Evolutionary conservation across 345 rosid species (phyloP).

Genomic region (Salix udensis): DNA sequence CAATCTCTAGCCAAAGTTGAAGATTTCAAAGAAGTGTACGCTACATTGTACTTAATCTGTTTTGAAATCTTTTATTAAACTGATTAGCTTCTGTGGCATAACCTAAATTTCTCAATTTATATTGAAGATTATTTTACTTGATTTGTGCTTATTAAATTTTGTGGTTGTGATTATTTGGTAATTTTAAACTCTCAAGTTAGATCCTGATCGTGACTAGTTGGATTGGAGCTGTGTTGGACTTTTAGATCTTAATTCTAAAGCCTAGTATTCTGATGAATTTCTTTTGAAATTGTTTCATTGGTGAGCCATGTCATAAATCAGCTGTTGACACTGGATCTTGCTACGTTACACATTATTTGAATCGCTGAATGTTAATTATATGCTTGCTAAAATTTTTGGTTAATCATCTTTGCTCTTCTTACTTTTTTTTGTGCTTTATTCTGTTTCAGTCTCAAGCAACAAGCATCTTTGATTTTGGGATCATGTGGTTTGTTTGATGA

Average conservation of each 20-base stretch:
- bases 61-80: neutral
- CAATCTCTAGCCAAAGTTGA: constrained; percentile 53
- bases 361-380: neutral
- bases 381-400: neutral
- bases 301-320: neutral
- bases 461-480: constrained; percentile 54
- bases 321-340: neutral
- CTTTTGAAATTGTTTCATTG: neutral
- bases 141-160: neutral
- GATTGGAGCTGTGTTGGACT: neutral
- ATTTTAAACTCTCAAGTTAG: neutral
- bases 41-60: constrained; percentile 1
- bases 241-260: neutral
- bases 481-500: constrained; percentile 70
- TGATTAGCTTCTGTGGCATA: neutral
- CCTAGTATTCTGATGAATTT: neutral
- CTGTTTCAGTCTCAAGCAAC: constrained; percentile 53
- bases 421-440: neutral
- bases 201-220: neutral
- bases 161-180: neutral
- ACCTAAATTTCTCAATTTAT: neutral
- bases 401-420: neutral
- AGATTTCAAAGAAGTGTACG: constrained; percentile 74
- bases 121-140: constrained; percentile 6
- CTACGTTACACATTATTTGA: neutral